Evolutionary conservation across 202 grass and related monocot species (phyloP), one percentile per base, ranked within the genome.

Genomic region (Schoenoplectus tabernaemontani): DNA sequence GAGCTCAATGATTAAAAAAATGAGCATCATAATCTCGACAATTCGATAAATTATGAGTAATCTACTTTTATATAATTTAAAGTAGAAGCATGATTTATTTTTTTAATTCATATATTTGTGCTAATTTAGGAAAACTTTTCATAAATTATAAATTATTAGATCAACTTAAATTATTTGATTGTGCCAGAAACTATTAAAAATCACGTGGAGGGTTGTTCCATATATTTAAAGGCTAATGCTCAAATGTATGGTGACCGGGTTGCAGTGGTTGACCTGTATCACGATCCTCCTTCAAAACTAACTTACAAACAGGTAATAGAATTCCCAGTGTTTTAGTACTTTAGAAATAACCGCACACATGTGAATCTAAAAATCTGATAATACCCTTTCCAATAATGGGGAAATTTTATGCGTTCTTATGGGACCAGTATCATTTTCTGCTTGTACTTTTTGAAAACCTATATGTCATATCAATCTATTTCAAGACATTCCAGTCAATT

Each of bases 221-320:
- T 91, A 97, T 84, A 97, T 97, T 68, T 97, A 91, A 91, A 97
- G 86, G 85, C 87, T 74, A 82, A 80, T 10, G 87, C 93, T 44
- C 84, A 97, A 78, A 93, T 90, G 78, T 93, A 88, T 1, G 65
- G 88, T 50, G 93, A 93, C 68, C 76, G 36, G 0, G 60, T 97
- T 60, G 93, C 93, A 20, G 73, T 97, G 57, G 4, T 87, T 1
- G 93, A 97, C 83, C 91, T 89, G 62, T 97, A 93, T 57, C 93
- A 97, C 28, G 82, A 85, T 15, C 93, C 89, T 22, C 82, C 82
- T 5, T 90, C 93, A 23, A 41, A 93, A 70, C 79, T 93, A 59
- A 93, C 93, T 11, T 97, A 97, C 59, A 90, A 87, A 77, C 83
- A 91, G 89, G 93, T 93, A 88, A 30, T 51, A 41, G 41, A 20